Base-by-base conservation (phyloP, 2,329 filamentous ascomycete genomes). In the Scytalidium sp. region DNA sequence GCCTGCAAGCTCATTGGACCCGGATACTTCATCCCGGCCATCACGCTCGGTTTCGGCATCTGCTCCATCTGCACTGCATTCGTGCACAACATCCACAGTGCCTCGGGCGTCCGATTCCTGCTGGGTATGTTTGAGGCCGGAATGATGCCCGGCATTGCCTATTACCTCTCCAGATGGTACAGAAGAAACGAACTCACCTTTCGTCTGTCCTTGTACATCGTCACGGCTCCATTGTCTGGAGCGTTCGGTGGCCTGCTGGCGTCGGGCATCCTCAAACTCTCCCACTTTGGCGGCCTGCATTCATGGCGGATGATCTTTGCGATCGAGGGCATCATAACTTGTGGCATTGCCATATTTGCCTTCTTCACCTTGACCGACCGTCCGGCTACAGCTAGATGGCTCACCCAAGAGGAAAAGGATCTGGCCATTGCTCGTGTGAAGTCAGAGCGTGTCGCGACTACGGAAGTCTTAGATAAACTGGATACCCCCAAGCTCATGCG, bases 101-200 rank as follows among this genome's bases (percentile, higher is more conserved):
- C 73, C 2, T 81, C 73, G 32, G 84, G 75, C 13, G 84, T 89
- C 0, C 80, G 87, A 4, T 88, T 90, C 57, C 55, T 88, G 0
- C 75, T 88, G 0, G 83, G 83, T 9, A 66, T 86, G 10, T 88
- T 89, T 50, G 87, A 91, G 66, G 83, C 87, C 0, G 87, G 86
- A 7, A 83, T 90, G 79, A 66, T 90, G 47, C 87, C 87, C 0
- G 86, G 87, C 0, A 87, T 88, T 39, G 84, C 85, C 0, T 90
- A 89, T 66, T 90, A 89, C 58, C 69, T 89, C 19, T 84, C 80
- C 1, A 73, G 85, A 46, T 90, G 85, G 85, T 90, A 89, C 57
- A 74, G 84, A n/a, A 74, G 83, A 25, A 78, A 76, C 45, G 86
- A 90, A 65, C 70, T 90, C 5, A 77, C 81, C 0, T 88, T 88